Conservation (phyloP, 768 basidiomycete genomes). For the Lactarius tabidus region DNA sequence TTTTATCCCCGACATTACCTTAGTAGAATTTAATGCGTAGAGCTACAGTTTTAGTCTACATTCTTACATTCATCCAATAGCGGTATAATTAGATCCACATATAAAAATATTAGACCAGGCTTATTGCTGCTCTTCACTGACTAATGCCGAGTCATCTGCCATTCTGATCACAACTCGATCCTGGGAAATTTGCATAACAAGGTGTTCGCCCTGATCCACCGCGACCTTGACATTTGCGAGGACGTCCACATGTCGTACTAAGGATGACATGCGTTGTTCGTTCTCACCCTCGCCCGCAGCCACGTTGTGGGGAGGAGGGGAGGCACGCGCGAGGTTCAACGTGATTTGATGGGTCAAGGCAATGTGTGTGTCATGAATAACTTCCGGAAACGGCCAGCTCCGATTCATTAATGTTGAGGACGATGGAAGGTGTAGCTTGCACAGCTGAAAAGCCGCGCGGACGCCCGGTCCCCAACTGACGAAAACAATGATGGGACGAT, state of each 20-base stretch:
- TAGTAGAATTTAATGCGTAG: constrained; percentile 12
- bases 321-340: not conserved
- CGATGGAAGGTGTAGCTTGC: constrained; percentile 49
- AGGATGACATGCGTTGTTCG: not conserved
- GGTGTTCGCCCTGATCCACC: constrained; percentile 10
- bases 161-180: constrained; percentile 13
- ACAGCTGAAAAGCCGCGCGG: constrained; percentile 33
- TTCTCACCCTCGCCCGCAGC: not conserved
- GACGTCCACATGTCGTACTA: constrained; percentile 6
- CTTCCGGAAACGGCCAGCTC: constrained; percentile 1
- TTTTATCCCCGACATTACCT: constrained; percentile 8
- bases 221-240: constrained; percentile 14
- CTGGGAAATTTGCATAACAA: constrained; percentile 16
- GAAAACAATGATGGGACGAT: constrained; percentile 49
- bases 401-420: constrained; percentile 12
- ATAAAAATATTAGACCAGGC: constrained; percentile 1
- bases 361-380: not conserved
- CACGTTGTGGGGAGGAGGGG: constrained; percentile 1
- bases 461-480: constrained; percentile 58
- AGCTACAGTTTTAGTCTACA: constrained; percentile 7
- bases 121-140: constrained; percentile 1
- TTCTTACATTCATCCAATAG: constrained; percentile 9
- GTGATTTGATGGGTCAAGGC: constrained; percentile 24
- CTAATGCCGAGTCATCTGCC: not conserved
- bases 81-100: constrained; percentile 4